Evolutionary conservation across 2,329 filamentous ascomycete species (phyloP).

Genomic region (Paecilomyces niveus): DNA sequence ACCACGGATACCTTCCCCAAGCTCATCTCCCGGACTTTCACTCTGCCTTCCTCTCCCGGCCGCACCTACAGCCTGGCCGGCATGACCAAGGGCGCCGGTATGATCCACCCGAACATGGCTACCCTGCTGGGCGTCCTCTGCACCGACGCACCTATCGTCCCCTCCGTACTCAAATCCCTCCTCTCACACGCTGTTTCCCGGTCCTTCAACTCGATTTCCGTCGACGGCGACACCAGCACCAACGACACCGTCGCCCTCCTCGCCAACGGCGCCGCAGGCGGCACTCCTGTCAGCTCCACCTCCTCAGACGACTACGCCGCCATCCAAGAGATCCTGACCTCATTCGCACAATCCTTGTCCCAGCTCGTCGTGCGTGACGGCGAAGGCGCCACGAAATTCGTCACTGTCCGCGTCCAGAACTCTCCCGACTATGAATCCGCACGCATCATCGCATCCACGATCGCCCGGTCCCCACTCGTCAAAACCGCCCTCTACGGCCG

Average conservation of each 20-base stretch:
- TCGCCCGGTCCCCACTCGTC: conserved; percentile 85
- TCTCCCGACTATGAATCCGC: conserved; percentile 63
- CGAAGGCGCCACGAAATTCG: conserved; percentile 96
- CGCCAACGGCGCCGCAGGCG: conserved; percentile 89
- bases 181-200: conserved; percentile 69
- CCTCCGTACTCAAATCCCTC: conserved; percentile 59
- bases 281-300: conserved; percentile 50
- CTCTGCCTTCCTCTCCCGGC: conserved; percentile 68
- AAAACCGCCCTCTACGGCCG: conserved; percentile 96
- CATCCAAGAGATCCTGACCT: conserved; percentile 63
- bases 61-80: conserved; percentile 79
- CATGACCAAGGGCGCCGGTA: conserved; percentile 96
- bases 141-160: conserved; percentile 77
- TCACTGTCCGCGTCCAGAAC: conserved; percentile 79
- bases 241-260: conserved; percentile 93
- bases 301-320: conserved; percentile 58
- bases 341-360: conserved; percentile 75
- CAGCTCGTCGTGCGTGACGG: conserved; percentile 93
- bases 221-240: conserved; percentile 94
- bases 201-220: conserved; percentile 94
- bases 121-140: conserved; percentile 87
- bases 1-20: conserved; percentile 99
- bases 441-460: conserved; percentile 73
- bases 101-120: conserved; percentile 99
- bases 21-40: conserved; percentile 77